A percentile compares a stretch with the other conserved stretches of the same genome.
phyloP scores from a whole-genome alignment of 805 yeast genomes.

The Metschnikowia gelsemii region DNA sequence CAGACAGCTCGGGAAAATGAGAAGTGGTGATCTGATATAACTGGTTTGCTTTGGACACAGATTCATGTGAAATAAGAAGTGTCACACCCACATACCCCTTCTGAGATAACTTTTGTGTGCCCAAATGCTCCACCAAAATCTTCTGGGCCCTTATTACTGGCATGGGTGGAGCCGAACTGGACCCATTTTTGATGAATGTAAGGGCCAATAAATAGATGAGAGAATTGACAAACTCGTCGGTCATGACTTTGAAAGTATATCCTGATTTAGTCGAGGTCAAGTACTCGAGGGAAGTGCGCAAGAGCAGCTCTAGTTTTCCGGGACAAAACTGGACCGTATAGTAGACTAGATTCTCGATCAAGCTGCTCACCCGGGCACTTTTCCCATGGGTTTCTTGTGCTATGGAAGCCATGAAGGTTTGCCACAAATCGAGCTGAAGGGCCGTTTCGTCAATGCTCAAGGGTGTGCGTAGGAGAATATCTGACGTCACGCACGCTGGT shows the following conservation, averaged over 20 bases:
- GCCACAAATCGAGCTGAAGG: constrained; percentile 41
- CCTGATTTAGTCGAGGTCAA: constrained; percentile 25
- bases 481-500: constrained; percentile 41
- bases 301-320: constrained; percentile 21
- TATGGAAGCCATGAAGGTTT: constrained; percentile 25
- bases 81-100: constrained; percentile 40
- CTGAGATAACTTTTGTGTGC: constrained; percentile 24
- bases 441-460: constrained; percentile 29
- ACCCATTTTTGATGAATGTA: constrained; percentile 14
- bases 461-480: constrained; percentile 41
- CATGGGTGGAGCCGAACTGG: constrained; percentile 5
- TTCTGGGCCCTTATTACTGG: constrained; percentile 31
- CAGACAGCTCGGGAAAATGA: constrained; percentile 26
- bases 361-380: constrained; percentile 18
- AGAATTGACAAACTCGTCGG: constrained; percentile 18
- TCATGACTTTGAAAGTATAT: constrained; percentile 19
- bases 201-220: constrained; percentile 27
- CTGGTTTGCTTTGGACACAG: constrained; percentile 27
- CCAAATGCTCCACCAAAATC: constrained; percentile 23
- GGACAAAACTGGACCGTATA: constrained; percentile 29
- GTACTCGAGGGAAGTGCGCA: constrained; percentile 20
- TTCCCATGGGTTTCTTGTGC: constrained; percentile 23
- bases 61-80: constrained; percentile 27
- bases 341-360: constrained; percentile 29
- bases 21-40: constrained; percentile 30